Conservation (phyloP, 768 basidiomycete genomes). For the Lactarius sanguifluus region DNA sequence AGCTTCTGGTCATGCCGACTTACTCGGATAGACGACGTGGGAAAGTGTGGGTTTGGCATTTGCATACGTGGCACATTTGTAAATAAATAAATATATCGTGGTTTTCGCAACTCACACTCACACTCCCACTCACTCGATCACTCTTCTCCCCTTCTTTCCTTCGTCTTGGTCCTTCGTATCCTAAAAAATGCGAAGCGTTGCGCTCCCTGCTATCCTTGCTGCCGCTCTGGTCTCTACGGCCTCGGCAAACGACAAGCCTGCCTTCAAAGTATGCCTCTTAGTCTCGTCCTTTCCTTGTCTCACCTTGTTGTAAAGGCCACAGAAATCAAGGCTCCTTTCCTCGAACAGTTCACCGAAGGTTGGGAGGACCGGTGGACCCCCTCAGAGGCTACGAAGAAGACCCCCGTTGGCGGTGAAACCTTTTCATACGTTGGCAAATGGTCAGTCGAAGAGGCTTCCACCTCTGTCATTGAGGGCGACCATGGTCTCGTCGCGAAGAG, state of each 20-base stretch:
- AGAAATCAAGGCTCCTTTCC: constrained; percentile 78
- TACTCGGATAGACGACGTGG: constrained; percentile 57
- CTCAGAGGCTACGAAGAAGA: constrained; percentile 98
- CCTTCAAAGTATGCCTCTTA: constrained; percentile 54
- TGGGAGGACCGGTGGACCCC: constrained; percentile 94
- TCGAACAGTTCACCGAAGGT: constrained; percentile 95
- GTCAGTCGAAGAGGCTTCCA: constrained; percentile 87
- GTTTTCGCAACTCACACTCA: constrained; percentile 22
- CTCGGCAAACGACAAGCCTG: constrained; percentile 58
- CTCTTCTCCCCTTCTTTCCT: constrained; percentile 38
- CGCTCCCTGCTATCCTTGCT: constrained; percentile 68
- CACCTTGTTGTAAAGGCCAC: constrained; percentile 54
- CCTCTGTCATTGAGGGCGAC: constrained; percentile 78
- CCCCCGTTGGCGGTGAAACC: constrained; percentile 90
- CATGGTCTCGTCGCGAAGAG: constrained; percentile 92
- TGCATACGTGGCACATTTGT: constrained; percentile 45
- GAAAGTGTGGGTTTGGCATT: constrained; percentile 37
- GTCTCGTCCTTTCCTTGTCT: constrained; percentile 24
- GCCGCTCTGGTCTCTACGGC: constrained; percentile 62
- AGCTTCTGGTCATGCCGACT: constrained; percentile 93
- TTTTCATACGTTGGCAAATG: constrained; percentile 98
- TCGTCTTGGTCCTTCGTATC: constrained; percentile 66
- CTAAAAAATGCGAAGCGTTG: constrained; percentile 76
- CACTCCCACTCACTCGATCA: constrained; percentile 23
- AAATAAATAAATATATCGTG: constrained; percentile 41